Conservation (phyloP, 2,329 filamentous ascomycete genomes). For the Claviceps fusiformis region DNA sequence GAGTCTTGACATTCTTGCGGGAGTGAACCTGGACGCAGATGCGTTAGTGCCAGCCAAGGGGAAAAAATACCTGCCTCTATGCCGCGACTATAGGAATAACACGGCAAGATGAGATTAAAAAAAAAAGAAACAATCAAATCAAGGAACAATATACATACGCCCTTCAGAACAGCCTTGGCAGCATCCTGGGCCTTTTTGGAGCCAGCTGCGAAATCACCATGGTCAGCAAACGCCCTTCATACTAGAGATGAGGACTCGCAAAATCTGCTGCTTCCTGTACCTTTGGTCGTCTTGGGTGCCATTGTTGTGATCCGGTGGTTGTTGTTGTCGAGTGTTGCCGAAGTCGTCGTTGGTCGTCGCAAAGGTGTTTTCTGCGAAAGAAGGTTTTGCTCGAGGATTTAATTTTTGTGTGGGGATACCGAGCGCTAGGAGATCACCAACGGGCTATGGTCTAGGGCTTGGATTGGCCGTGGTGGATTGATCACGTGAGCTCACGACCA, state of each 20-base stretch:
- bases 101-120: neutral
- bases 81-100: too few species aligned
- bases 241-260: slow-evolving; percentile 53
- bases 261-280: slow-evolving; percentile 49
- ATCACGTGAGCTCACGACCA: neutral
- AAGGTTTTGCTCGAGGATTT: neutral
- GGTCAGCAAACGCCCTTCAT: slow-evolving; percentile 56
- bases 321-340: neutral
- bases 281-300: neutral
- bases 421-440: neutral
- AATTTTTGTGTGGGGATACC: neutral
- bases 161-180: slow-evolving; percentile 91
- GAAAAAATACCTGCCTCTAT: too few species aligned
- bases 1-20: slow-evolving; percentile 87
- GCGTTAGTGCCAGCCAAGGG: neutral
- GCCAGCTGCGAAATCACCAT: slow-evolving; percentile 42
- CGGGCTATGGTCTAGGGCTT: neutral
- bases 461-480: neutral
- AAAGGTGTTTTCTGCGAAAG: neutral
- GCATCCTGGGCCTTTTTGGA: slow-evolving; percentile 83
- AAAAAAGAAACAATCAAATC: neutral
- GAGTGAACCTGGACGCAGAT: slow-evolving; percentile 29
- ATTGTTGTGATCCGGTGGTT: neutral
- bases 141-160: slow-evolving; percentile 49
- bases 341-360: neutral